Conservation (phyloP, 306 rosid species). For the Elaeagnus macrophylla region DNA sequence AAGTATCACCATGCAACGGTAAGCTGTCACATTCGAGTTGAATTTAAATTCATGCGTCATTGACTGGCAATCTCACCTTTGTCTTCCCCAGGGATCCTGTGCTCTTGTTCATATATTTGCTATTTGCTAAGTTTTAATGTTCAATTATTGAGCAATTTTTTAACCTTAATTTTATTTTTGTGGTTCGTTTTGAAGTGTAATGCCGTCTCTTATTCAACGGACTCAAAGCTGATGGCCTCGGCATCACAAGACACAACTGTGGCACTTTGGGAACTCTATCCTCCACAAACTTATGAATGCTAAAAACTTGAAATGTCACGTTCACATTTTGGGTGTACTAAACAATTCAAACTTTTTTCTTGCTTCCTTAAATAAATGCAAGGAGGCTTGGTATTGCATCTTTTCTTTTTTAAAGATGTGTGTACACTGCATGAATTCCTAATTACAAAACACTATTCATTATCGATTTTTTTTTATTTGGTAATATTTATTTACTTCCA, state of each 20-base stretch:
- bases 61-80: no score
- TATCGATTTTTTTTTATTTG: no score
- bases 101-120: neutral
- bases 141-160: neutral
- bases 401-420: no score
- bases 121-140: neutral
- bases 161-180: neutral
- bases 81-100: neutral
- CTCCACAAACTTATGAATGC: constrained; percentile 38
- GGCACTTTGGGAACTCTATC: constrained; percentile 88
- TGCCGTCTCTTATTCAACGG: constrained; percentile 60
- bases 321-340: no score
- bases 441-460: no score
- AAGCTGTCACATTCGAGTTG: constrained; percentile 1
- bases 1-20: constrained; percentile 88
- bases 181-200: constrained; percentile 49
- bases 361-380: no score
- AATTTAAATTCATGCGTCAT: no score
- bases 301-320: no score
- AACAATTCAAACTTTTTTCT: no score
- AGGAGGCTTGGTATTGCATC: no score
- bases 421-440: no score
- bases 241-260: constrained; percentile 82
- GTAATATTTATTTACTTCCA: no score
- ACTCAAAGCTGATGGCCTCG: constrained; percentile 78